These are phyloP conservation scores for Lactarius psammicola DNA, from an alignment of 768 basidiomycete species.

Conservation along the genomic window DNA sequence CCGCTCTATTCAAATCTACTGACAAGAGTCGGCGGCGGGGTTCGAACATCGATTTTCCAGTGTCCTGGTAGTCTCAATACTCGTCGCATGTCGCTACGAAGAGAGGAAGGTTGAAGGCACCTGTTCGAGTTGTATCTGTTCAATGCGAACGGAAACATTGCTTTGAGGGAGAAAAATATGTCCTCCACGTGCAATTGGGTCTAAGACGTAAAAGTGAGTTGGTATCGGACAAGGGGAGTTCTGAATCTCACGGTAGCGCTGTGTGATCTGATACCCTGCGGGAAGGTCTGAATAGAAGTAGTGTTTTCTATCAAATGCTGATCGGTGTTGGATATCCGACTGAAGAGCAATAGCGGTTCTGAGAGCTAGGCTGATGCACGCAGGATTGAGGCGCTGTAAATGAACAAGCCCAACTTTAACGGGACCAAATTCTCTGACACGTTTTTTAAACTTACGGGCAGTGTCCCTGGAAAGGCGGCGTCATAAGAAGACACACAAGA, in stretches of 20 bases:
- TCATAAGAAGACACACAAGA: constrained; percentile 74
- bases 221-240: neutral
- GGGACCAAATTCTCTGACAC: neutral
- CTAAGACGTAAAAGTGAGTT: constrained; percentile 42
- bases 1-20: constrained; percentile 90
- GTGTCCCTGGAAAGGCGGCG: constrained; percentile 88
- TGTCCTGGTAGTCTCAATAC: constrained; percentile 58
- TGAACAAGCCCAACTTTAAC: neutral
- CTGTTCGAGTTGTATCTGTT: constrained; percentile 96
- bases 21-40: constrained; percentile 49
- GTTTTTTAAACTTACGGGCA: constrained; percentile 61
- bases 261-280: constrained; percentile 88
- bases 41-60: constrained; percentile 77
- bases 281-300: constrained; percentile 97
- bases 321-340: constrained; percentile 60
- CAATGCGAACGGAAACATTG: constrained; percentile 64
- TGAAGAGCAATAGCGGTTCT: constrained; percentile 78
- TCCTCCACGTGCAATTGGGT: constrained; percentile 75
- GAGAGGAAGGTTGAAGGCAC: constrained; percentile 34
- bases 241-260: constrained; percentile 17
- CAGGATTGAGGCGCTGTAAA: constrained; percentile 55
- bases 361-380: constrained; percentile 75
- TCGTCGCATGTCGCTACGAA: constrained; percentile 2
- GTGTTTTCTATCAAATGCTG: constrained; percentile 94
- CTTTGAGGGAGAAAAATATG: constrained; percentile 45